Conservation (phyloP, 2,329 filamentous ascomycete species). For the Colletotrichum sansevieriae region DNA sequence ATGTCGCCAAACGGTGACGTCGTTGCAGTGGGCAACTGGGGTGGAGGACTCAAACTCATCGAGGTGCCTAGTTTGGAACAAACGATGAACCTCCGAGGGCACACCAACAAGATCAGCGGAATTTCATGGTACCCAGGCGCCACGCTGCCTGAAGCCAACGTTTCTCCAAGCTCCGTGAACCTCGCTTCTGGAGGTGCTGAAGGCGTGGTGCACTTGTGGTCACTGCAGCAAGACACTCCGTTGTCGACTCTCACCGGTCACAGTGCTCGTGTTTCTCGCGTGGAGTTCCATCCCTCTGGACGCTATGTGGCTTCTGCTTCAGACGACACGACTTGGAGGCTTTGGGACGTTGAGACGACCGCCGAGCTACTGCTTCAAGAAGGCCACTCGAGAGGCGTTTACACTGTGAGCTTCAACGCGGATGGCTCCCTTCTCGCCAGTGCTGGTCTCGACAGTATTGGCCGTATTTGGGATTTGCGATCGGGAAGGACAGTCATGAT, state of each 20-base stretch:
- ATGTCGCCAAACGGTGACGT: constrained; percentile 88
- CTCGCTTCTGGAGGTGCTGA: constrained; percentile 92
- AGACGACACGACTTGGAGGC: constrained; percentile 94
- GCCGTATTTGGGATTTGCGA: constrained; percentile 93
- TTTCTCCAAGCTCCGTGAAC: constrained; percentile 82
- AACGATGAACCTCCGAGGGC: constrained; percentile 81
- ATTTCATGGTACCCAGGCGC: constrained; percentile 90
- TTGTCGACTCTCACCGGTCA: constrained; percentile 87
- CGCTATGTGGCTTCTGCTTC: constrained; percentile 92
- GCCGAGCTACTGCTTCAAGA: constrained; percentile 90
- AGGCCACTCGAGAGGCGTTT: constrained; percentile 94
- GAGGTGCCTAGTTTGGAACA: constrained; percentile 86
- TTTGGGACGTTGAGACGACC: constrained; percentile 93
- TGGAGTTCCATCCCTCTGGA: constrained; percentile 95
- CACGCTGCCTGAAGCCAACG: constrained; percentile 76
- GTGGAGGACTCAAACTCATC: constrained; percentile 87
- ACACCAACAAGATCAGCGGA: constrained; percentile 90
- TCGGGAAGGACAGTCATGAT: constrained; percentile 97
- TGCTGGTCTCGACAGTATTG: constrained; percentile 94
- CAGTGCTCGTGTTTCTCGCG: constrained; percentile 86
- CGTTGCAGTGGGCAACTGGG: constrained; percentile 93
- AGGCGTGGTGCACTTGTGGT: constrained; percentile 90
- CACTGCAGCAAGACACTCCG: constrained; percentile 86
- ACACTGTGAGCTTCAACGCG: constrained; percentile 87
- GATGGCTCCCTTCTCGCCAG: constrained; percentile 93